phyloP scores from a whole-genome alignment of 2,329 filamentous ascomycete species.

The Xylaria sp. region DNA sequence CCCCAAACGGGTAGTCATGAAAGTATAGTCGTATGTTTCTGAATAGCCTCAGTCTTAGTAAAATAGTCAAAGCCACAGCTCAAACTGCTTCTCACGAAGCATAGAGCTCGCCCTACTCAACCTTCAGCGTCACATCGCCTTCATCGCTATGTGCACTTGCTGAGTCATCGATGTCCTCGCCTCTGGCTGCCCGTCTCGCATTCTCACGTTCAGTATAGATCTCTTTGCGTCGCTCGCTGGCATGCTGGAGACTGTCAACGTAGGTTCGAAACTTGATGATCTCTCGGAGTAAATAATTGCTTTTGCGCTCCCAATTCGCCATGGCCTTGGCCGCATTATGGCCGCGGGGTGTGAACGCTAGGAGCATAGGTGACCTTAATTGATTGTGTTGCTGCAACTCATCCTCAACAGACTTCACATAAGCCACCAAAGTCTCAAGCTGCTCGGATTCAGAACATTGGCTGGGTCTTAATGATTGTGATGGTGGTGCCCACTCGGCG shows the following conservation, averaged over 20 bases:
- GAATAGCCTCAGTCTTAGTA: background rate
- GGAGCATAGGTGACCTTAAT: slow-evolving; percentile 84
- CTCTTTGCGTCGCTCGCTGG: slow-evolving; percentile 74
- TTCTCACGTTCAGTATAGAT: slow-evolving; percentile 73
- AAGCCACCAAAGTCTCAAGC: slow-evolving; percentile 76
- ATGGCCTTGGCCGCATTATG: slow-evolving; percentile 85
- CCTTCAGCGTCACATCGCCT: slow-evolving; percentile 37
- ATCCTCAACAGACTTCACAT: slow-evolving; percentile 86
- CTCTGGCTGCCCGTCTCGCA: slow-evolving; percentile 61
- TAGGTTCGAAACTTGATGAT: slow-evolving; percentile 98
- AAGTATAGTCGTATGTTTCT: slow-evolving; percentile 9
- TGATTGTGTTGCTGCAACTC: slow-evolving; percentile 91
- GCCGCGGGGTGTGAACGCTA: slow-evolving; percentile 88
- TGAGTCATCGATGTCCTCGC: slow-evolving; percentile 57
- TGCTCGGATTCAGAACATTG: slow-evolving; percentile 83
- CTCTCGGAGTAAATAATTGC: slow-evolving; percentile 87
- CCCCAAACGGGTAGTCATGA: slow-evolving; percentile 13
- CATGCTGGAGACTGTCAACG: slow-evolving; percentile 83
- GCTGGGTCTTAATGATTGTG: slow-evolving; percentile 89
- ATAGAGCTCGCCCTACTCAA: slow-evolving; percentile 27
- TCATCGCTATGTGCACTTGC: slow-evolving; percentile 35
- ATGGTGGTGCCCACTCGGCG: slow-evolving; percentile 88
- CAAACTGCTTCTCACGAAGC: background rate
- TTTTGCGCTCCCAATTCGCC: slow-evolving; percentile 98
- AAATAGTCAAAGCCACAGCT: background rate